Percentiles rank a stretch among this genome's conserved stretches.
Evolutionary conservation across 257 asterid genomes (phyloP).

Genomic region (Primulina tabacum): DNA sequence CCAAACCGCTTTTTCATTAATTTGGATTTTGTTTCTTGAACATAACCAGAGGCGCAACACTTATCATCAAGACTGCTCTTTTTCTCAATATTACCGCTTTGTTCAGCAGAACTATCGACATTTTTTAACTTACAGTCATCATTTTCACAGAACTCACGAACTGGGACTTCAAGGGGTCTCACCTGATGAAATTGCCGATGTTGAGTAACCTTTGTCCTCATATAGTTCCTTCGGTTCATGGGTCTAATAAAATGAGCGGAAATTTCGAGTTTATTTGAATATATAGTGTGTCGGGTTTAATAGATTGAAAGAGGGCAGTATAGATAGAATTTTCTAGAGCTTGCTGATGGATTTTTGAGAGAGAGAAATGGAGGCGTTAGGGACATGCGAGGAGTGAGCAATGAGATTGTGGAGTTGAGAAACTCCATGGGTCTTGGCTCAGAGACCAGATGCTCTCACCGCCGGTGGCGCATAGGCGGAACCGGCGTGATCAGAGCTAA

Average conservation of each 20-base stretch:
- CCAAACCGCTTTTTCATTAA: constrained; percentile 37
- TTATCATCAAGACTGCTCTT: constrained; percentile 24
- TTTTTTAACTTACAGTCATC: constrained; percentile 24
- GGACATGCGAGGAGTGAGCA: constrained; percentile 21
- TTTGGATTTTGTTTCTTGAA: constrained; percentile 26
- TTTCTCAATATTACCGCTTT: constrained; percentile 17
- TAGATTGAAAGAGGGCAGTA: constrained; percentile 29
- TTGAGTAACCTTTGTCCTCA: constrained; percentile 64
- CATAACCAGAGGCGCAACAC: constrained; percentile 22
- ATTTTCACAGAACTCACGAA: constrained; percentile 29
- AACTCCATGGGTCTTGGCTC: constrained; percentile 37
- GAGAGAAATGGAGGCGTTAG: constrained; percentile 30
- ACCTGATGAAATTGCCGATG: constrained; percentile 46
- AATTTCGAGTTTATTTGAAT: constrained; percentile 43
- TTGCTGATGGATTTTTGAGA: constrained; percentile 30
- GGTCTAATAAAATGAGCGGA: constrained; percentile 57
- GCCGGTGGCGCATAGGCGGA: too few species aligned
- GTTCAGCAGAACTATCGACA: constrained; percentile 22
- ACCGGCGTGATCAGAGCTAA: too few species aligned
- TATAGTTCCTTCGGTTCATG: constrained; percentile 57
- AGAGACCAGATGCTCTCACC: neutral
- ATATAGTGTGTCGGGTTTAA: constrained; percentile 28
- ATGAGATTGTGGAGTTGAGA: constrained; percentile 32
- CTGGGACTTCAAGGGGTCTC: constrained; percentile 30
- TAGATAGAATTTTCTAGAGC: constrained; percentile 24